These are phyloP conservation scores for Neoascochyta sp. DNA, from an alignment of 2,329 filamentous ascomycete species.

Conservation along the genomic window DNA sequence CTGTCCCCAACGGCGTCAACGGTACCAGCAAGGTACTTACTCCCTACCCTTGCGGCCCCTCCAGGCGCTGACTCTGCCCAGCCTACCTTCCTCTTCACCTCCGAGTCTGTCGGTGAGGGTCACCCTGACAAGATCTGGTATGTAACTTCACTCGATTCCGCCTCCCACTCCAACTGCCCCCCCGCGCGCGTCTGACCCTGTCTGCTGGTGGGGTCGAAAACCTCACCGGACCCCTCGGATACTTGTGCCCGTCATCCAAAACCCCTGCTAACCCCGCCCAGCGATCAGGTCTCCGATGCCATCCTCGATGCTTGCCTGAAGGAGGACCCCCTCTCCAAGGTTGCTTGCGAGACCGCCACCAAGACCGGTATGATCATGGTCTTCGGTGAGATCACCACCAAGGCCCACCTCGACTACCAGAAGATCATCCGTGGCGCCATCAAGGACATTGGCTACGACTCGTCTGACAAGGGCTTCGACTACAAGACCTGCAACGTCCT, in stretches of 20 bases:
- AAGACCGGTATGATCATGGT: slow-evolving; percentile 99
- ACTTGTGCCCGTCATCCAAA: no score
- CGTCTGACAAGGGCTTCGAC: slow-evolving; percentile 96
- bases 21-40: slow-evolving; percentile 25
- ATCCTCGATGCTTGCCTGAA: slow-evolving; percentile 95
- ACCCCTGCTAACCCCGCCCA: slow-evolving; percentile 34
- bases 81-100: slow-evolving; percentile 48
- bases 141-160: slow-evolving; percentile 10
- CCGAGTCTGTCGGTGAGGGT: slow-evolving; percentile 50
- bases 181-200: slow-evolving; percentile 2
- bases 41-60: slow-evolving; percentile 6
- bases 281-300: slow-evolving; percentile 96
- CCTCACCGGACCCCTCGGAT: no score
- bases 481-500: slow-evolving; percentile 99
- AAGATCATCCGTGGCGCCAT: slow-evolving; percentile 91
- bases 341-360: slow-evolving; percentile 98
- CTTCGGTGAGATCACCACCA: slow-evolving; percentile 84
- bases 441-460: slow-evolving; percentile 98
- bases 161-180: no score
- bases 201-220: no score
- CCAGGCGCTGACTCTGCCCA: slow-evolving; percentile 18
- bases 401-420: slow-evolving; percentile 94
- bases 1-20: slow-evolving; percentile 25
- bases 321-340: slow-evolving; percentile 94
- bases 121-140: slow-evolving; percentile 94